Conservation (phyloP, 2,329 filamentous ascomycete species). For the Ophiostoma ips region DNA sequence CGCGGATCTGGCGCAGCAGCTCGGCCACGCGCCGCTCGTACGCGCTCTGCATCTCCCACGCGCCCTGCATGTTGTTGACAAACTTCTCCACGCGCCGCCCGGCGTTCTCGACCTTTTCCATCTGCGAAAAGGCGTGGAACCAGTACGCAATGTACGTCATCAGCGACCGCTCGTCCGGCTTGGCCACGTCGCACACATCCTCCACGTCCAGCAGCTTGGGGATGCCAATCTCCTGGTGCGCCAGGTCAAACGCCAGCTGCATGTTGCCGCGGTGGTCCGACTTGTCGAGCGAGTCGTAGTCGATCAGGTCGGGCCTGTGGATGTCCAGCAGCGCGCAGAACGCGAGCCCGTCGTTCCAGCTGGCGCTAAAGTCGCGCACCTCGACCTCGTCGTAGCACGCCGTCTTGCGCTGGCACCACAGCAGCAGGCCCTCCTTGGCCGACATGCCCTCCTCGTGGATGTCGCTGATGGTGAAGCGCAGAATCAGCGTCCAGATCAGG, state of each 20-base stretch:
- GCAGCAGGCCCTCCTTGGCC: slow-evolving; percentile 82
- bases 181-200: slow-evolving; percentile 91
- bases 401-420: slow-evolving; percentile 98
- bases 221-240: slow-evolving; percentile 90
- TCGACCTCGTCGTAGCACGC: slow-evolving; percentile 97
- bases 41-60: slow-evolving; percentile 98
- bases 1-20: slow-evolving; percentile 59
- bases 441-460: slow-evolving; percentile 98
- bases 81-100: slow-evolving; percentile 96
- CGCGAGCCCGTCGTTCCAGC: slow-evolving; percentile 94
- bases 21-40: slow-evolving; percentile 86
- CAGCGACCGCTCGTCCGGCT: slow-evolving; percentile 87
- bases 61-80: slow-evolving; percentile 95
- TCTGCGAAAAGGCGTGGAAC: slow-evolving; percentile 99
- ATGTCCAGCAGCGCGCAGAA: slow-evolving; percentile 96
- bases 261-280: slow-evolving; percentile 90
- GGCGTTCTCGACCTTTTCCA: slow-evolving; percentile 97
- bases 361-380: slow-evolving; percentile 83
- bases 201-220: slow-evolving; percentile 92
- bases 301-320: slow-evolving; percentile 90
- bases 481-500: slow-evolving; percentile 95
- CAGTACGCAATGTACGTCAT: slow-evolving; percentile 99
- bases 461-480: slow-evolving; percentile 95
- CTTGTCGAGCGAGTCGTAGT: slow-evolving; percentile 92
- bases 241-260: slow-evolving; percentile 95